Base-by-base conservation (phyloP, 169 alveolate species). In the Pseudocohnilembus persalinus region DNA sequence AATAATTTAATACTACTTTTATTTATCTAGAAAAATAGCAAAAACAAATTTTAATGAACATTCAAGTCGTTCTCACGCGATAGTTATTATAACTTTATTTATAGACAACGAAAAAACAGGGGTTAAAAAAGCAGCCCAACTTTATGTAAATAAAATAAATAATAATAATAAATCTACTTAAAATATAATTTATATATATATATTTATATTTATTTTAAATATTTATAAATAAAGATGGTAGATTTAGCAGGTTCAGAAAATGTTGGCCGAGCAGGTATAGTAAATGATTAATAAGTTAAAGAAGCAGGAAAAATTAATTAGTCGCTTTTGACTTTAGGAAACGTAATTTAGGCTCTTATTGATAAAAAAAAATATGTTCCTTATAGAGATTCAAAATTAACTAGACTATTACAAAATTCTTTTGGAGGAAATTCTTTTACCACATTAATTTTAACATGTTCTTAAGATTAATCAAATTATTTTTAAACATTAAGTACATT, bases 61-160 rank as follows among this genome's bases (percentile, higher is more conserved):
- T 68, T 96, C 91, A 63, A 93, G 94, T 29, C 82, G 99, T 75
- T 96, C 98, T 1, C 99, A 97, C 86, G 94, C 98, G 4, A 93
- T 97, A 28, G 96, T 97, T 85, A 88, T 96, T 26, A 94, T 96
- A 11, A 96, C 97, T 31, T 89, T 97, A 32, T 98, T 96, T 90
- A 94, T 96, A 31, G 82, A 88, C 73, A 94, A 93, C 83, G 73
- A 31, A 35, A 83, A 77, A 4, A 88, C 77, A 29, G 92, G 88
- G 0, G 68, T 49, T 49, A 49, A 49, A 49, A 49, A 49, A 49
- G 68, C 68, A 49, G 68, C 68, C 20, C 20, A 49, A 49, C 68
- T 49, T 49, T 49, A 49, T 49, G 68, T 49, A 49, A 11, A 49
- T 49, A 49, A 11, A 20, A 49, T n/a, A n/a, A n/a, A n/a, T n/a